Percentiles rank a stretch among this genome's conserved stretches.
Evolutionary conservation across 129 eudicot species (phyloP).

Genomic region (Helianthus annuus): DNA sequence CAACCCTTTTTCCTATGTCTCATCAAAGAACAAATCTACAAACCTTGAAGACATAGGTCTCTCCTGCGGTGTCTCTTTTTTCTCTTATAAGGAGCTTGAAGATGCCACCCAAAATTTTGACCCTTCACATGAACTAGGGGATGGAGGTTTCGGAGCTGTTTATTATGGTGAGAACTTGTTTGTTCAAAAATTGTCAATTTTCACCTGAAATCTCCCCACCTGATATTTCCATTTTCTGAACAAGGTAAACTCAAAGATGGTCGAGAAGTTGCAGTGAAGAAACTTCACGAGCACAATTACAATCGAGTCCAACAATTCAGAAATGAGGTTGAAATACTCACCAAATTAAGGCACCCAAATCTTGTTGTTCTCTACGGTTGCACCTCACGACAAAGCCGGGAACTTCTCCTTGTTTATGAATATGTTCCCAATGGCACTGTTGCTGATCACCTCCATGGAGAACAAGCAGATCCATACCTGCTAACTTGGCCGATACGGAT

Average conservation of each 20-base stretch:
- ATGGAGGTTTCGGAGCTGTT: conserved; percentile 41
- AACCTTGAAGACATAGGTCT: conserved; percentile 30
- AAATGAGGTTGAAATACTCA: conserved; percentile 66
- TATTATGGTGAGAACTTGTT: conserved; percentile 28
- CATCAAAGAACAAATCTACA: conserved; percentile 27
- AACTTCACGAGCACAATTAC: conserved; percentile 63
- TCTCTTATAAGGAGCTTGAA: conserved; percentile 52
- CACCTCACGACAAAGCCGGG: conserved; percentile 57
- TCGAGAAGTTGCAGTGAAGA: conserved; percentile 75
- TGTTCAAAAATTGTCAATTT: neutral
- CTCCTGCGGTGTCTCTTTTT: conserved; percentile 44
- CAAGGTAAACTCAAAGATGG: conserved; percentile 76
- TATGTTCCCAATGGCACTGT: conserved; percentile 57
- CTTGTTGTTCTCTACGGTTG: conserved; percentile 69
- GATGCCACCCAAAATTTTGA: conserved; percentile 56
- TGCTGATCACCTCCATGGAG: conserved; percentile 71
- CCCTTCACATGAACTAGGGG: conserved; percentile 49
- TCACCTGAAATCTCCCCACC: neutral
- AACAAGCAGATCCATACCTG: conserved; percentile 19
- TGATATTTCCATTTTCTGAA: conserved; percentile 14
- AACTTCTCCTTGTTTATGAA: conserved; percentile 64
- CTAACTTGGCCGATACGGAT: no score
- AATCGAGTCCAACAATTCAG: conserved; percentile 57
- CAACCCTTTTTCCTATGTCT: conserved; percentile 12
- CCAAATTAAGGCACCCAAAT: conserved; percentile 54